These are phyloP conservation scores for Eutypa lata DNA, from an alignment of 2,329 filamentous ascomycete genomes.

Conservation along the genomic window DNA sequence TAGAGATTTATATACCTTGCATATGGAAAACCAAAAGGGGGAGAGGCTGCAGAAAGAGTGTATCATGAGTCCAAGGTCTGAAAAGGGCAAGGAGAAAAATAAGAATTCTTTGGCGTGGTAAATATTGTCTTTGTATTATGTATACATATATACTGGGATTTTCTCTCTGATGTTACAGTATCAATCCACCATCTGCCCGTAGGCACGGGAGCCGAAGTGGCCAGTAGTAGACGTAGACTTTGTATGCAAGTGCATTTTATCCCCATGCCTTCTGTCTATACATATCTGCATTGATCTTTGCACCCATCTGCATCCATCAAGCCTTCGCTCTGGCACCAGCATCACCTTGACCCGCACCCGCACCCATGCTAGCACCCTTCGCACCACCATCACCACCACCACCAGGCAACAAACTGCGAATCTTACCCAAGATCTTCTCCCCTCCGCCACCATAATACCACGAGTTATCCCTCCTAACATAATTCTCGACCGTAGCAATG, in stretches of 20 bases:
- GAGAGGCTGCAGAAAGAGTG: too few relatives aligned
- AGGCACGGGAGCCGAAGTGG: too few relatives aligned
- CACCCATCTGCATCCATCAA: constrained; percentile 6
- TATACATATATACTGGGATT: neutral
- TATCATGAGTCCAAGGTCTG: too few relatives aligned
- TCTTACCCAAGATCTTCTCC: constrained; percentile 18
- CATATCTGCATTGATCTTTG: neutral
- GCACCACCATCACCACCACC: neutral
- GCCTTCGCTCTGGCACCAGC: constrained; percentile 8
- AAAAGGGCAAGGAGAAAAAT: neutral
- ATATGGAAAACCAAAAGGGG: too few relatives aligned
- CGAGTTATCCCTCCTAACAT: constrained; percentile 31
- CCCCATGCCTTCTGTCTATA: neutral
- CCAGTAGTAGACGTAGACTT: too few relatives aligned
- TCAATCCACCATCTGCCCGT: too few relatives aligned
- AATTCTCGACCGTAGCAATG: constrained; percentile 30
- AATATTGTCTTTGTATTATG: constrained; percentile 2
- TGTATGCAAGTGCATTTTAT: too few relatives aligned
- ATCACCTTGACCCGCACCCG: neutral
- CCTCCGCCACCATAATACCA: constrained; percentile 23
- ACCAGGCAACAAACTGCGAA: constrained; percentile 15
- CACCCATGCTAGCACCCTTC: neutral
- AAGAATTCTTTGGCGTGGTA: neutral
- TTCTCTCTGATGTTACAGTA: constrained; percentile 14
- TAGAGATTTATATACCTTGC: too few relatives aligned